Base-by-base conservation (phyloP, 306 rosid genomes). In the Ammopiptanthus mongolicus region DNA sequence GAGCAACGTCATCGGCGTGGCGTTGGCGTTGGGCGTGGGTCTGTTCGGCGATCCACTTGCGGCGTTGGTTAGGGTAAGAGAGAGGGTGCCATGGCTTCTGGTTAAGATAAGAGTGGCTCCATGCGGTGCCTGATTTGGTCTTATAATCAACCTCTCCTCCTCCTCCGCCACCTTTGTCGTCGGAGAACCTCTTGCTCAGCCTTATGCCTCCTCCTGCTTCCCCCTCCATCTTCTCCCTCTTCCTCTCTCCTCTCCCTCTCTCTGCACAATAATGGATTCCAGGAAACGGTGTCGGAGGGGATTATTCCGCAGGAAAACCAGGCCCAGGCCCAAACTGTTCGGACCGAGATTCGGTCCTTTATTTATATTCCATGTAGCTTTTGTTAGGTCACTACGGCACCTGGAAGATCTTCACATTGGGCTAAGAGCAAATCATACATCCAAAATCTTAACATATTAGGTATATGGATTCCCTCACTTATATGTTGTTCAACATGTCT, bases 51-150 rank as follows among this genome's bases (percentile, higher is more conserved):
- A 95, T 95, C 98, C 98, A 95, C 84, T 90, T 95, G 74, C 97
- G 96, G 71, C 96, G 96, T 68, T 94, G 98, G 74, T 94, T 94
- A 22, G 98, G 98, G 84, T 94, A 94, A 44, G 98, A 94, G 34
- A 94, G 94, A 71, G 96, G 98, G 69, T 94, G 98, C 98, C 98
- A 94, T 34, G 97, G 97, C 90, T 94, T 94, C 86, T 94, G 97
- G 77, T 94, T 94, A 9, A 94, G 91, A 77, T 74, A 94, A 0
- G 92, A 88, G 67, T 94, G 98, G 84, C 98, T 94, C 97, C 98
- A 94, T 0, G 98, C 98, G 0, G 97, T 94, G 52, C 98, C 98
- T 0, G 97, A 78, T 81, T 94, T 91, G 57, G 73, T 82, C 82
- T 90, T 94, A 88, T 87, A 91, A 51, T 94, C 98, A 4, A 94